phyloP scores from a whole-genome alignment of 306 rosid species.

The Sicyos baderoa region DNA sequence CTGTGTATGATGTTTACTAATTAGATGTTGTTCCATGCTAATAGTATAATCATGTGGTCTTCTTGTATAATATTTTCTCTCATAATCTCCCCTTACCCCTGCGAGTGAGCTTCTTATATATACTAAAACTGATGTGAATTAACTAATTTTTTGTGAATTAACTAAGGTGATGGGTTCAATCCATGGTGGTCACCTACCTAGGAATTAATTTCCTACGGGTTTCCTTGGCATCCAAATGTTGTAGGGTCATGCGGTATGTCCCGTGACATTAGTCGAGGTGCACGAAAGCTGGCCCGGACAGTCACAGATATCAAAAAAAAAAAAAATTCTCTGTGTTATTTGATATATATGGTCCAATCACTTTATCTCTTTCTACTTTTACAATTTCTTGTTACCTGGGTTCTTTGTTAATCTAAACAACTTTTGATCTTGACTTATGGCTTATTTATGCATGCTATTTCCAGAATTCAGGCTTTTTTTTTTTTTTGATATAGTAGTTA shows the following conservation, averaged over 20 bases:
- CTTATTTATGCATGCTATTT: not conserved
- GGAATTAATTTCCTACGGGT: too few relatives aligned
- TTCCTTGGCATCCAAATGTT: too few relatives aligned
- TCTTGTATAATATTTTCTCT: not conserved
- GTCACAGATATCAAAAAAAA: too few relatives aligned
- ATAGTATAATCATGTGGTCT: not conserved
- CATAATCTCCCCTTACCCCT: not conserved
- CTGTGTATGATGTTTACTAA: not conserved
- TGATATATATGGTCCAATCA: not conserved
- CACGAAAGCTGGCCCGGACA: too few relatives aligned
- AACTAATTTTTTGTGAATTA: not conserved
- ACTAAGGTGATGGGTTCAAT: too few relatives aligned
- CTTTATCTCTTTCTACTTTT: not conserved
- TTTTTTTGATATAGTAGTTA: not conserved
- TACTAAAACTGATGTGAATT: not conserved
- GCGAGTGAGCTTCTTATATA: not conserved
- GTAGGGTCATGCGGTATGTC: too few relatives aligned
- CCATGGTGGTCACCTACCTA: too few relatives aligned
- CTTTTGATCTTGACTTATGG: slow-evolving; percentile 2
- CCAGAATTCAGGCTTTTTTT: not conserved
- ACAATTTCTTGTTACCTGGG: not conserved
- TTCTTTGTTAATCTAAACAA: slow-evolving; percentile 5
- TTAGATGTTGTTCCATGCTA: not conserved
- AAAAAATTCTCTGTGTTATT: not conserved
- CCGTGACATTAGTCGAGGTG: too few relatives aligned